phyloP scores from a whole-genome alignment of 371 early-diverging fungal genomes.

The Dichotomocladium elegans region DNA sequence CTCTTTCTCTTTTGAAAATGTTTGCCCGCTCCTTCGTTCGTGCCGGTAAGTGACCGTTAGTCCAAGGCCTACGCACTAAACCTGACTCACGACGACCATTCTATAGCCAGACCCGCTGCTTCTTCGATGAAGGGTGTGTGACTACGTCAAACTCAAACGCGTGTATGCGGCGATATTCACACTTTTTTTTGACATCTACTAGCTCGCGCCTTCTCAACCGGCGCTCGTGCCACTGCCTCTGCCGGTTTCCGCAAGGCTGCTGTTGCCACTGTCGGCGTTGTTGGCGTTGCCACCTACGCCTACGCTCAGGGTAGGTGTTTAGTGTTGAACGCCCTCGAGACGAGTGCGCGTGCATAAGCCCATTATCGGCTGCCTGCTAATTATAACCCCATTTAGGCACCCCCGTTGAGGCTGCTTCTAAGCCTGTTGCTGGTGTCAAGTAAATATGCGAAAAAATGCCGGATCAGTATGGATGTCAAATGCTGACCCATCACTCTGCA shows the following conservation, averaged over 20 bases:
- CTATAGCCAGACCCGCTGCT: slow-evolving; percentile 27
- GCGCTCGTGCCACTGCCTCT: slow-evolving; percentile 37
- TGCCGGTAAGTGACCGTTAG: slow-evolving; percentile 21
- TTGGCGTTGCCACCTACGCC: slow-evolving; percentile 45
- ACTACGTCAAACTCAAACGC: too few species aligned
- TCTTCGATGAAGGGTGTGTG: slow-evolving; percentile 32
- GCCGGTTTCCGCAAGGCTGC: slow-evolving; percentile 30
- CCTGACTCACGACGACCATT: neutral
- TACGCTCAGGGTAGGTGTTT: slow-evolving; percentile 35
- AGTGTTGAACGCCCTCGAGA: neutral
- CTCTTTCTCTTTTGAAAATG: slow-evolving; percentile 24
- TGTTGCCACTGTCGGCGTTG: slow-evolving; percentile 47
- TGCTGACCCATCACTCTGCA: neutral
- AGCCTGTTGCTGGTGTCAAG: slow-evolving; percentile 66
- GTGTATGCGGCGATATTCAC: too few species aligned
- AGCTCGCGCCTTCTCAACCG: slow-evolving; percentile 51
- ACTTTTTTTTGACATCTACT: neutral
- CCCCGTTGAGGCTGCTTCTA: slow-evolving; percentile 44
- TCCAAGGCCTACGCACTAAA: neutral
- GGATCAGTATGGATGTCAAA: neutral
- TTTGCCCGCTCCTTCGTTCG: slow-evolving; percentile 41
- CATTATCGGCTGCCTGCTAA: too few species aligned
- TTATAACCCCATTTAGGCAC: slow-evolving; percentile 3
- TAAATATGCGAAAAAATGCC: too few species aligned
- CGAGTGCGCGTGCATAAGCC: too few species aligned